Evolutionary conservation across 2,329 filamentous ascomycete species (phyloP), one percentile per base, ranked within the genome.

Genomic region (Alternaria novae-zelandiae): DNA sequence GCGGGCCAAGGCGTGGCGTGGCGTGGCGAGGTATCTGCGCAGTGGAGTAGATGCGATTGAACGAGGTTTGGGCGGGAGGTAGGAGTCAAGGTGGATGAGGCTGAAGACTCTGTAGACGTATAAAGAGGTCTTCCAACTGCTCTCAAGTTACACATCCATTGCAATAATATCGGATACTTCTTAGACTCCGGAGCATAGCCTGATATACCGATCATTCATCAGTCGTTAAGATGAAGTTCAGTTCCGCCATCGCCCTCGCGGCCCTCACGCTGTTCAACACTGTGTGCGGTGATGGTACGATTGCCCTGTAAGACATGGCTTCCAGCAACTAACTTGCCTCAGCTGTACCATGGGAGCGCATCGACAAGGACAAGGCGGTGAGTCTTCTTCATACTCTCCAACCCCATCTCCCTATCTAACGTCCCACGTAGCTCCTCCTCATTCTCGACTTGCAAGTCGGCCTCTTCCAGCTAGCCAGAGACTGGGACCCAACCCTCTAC

Each of bases 401-500:
- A 15, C 30, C 30, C 6, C 30, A 15, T n/a, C 8, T 21, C 10
- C 17, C 3, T 10, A 9, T 53, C 57, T 63, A 36, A 64, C 36
- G 3, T 46, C 41, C 57, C 43, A 61, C 43, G 15, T 21, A 86
- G 83, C 76, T 86, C 36, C 84, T 90, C 53, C 76, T 90, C 23
- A 84, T 89, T 51, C 82, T 89, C 44, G 88, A 89, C 69, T 80
- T 88, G 59, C 87, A 89, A 74, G 83, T 87, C 64, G 88, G 88
- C 25, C 84, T 90, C 45, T 88, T 85, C 74, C 79, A 81, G 47
- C 70, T 87, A 6, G 89, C 89, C 41, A 86, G 89, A 43, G 91
- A 94, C 80, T 92, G 86, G 73, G 86, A 90, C 60, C 82, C 88
- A 12, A 87, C 85, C 10, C 84, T 90, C 36, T 94, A 87, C 83